These are phyloP conservation scores for Penicillium sp. DNA, from an alignment of 2,329 filamentous ascomycete species.

Conservation along the genomic window DNA sequence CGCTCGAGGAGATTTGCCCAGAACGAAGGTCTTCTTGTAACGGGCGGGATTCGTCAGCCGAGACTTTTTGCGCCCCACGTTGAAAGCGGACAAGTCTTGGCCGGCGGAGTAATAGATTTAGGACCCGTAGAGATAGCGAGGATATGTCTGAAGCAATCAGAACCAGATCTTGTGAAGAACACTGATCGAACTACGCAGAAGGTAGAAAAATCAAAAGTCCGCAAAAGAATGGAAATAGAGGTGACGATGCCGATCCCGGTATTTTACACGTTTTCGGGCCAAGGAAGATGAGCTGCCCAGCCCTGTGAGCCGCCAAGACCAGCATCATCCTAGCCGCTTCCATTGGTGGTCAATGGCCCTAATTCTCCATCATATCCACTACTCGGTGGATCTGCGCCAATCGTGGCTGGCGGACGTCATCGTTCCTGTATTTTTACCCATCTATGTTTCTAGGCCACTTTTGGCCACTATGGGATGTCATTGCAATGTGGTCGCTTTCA, in stretches of 20 bases:
- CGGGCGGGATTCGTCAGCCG: constrained; percentile 28
- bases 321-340: background rate
- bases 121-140: background rate
- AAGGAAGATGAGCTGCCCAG: constrained; percentile 4
- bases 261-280: constrained; percentile 3
- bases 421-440: background rate
- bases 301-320: constrained; percentile 17
- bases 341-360: background rate
- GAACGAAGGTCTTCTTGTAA: constrained; percentile 15
- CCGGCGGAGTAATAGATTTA: constrained; percentile 4
- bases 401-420: background rate
- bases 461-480: background rate
- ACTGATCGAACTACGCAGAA: background rate
- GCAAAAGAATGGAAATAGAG: background rate
- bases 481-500: background rate
- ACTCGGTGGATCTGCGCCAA: constrained; percentile 2
- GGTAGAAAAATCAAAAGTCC: background rate
- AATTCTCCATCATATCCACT: background rate
- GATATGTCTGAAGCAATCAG: background rate
- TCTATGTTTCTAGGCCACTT: background rate
- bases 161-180: background rate
- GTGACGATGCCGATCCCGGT: background rate
- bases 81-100: constrained; percentile 22
- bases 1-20: constrained; percentile 18
- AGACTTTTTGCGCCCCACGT: constrained; percentile 24